phyloP scores from a whole-genome alignment of 2,329 filamentous ascomycete species.

The Neonectria sp. region DNA sequence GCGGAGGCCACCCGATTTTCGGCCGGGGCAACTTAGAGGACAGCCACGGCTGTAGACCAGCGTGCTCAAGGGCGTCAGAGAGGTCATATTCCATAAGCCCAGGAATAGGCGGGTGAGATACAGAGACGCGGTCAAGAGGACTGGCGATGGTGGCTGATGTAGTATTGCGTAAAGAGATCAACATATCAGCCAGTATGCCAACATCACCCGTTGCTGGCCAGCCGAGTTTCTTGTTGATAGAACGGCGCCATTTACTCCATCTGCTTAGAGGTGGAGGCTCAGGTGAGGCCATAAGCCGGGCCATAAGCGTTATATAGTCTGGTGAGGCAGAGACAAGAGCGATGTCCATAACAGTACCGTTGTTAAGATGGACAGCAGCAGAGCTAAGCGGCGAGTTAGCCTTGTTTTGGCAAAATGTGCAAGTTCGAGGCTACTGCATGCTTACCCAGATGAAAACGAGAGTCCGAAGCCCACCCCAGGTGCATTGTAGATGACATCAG shows the following conservation, averaged over 20 bases:
- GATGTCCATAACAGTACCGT: conserved; percentile 14
- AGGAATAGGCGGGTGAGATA: background rate
- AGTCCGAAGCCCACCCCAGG: background rate
- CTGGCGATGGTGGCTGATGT: background rate
- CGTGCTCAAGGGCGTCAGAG: conserved; percentile 5
- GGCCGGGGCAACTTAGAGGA: conserved; percentile 3
- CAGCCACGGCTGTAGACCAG: conserved; percentile 3
- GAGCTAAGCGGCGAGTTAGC: background rate
- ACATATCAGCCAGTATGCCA: background rate
- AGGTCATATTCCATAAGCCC: conserved; percentile 2
- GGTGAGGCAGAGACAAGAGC: background rate
- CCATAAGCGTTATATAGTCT: conserved; percentile 24
- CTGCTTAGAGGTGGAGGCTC: background rate
- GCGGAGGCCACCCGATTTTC: background rate
- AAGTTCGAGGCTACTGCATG: background rate
- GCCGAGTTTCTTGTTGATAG: conserved; percentile 28
- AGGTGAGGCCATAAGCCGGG: background rate
- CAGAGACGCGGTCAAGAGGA: conserved; percentile 1
- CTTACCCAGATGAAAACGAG: conserved; percentile 3
- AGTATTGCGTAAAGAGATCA: conserved; percentile 9
- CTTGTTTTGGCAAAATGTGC: background rate
- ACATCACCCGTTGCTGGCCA: conserved; percentile 20
- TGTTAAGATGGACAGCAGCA: background rate
- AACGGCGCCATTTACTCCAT: conserved; percentile 14
- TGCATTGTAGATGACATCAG: background rate